phyloP scores from a whole-genome alignment of 805 yeast genomes.

The Wickerhamomyces rabaulensis region DNA sequence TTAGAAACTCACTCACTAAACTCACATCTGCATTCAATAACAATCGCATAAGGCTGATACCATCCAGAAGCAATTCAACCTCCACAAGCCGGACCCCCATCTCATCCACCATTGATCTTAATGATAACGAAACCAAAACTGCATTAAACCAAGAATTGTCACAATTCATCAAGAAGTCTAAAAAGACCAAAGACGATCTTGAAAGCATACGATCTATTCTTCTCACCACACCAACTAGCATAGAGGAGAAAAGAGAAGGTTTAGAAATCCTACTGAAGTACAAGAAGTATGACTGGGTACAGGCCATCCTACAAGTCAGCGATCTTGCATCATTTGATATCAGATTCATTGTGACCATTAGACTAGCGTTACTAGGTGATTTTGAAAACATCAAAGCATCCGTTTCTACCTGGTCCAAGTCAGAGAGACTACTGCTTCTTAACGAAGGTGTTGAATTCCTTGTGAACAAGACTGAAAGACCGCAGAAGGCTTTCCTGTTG shows the following conservation, averaged over 20 bases:
- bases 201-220: conserved; percentile 1
- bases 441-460: background rate
- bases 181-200: conserved; percentile 1
- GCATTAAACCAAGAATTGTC: background rate
- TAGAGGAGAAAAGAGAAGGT: conserved; percentile 2
- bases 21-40: background rate
- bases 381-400: background rate
- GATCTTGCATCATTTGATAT: background rate
- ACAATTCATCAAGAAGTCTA: background rate
- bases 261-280: conserved; percentile 6
- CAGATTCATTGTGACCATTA: background rate
- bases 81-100: background rate
- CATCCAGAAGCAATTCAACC: background rate
- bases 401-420: background rate
- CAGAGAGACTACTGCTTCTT: background rate
- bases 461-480: background rate
- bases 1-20: background rate
- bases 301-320: background rate
- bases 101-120: background rate
- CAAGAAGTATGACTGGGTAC: conserved; percentile 9
- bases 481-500: background rate
- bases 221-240: background rate
- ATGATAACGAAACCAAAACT: background rate
- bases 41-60: background rate
- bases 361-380: background rate